Conservation (phyloP, 495 filamentous ascomycete genomes). For the Cladorrhinum samala region DNA sequence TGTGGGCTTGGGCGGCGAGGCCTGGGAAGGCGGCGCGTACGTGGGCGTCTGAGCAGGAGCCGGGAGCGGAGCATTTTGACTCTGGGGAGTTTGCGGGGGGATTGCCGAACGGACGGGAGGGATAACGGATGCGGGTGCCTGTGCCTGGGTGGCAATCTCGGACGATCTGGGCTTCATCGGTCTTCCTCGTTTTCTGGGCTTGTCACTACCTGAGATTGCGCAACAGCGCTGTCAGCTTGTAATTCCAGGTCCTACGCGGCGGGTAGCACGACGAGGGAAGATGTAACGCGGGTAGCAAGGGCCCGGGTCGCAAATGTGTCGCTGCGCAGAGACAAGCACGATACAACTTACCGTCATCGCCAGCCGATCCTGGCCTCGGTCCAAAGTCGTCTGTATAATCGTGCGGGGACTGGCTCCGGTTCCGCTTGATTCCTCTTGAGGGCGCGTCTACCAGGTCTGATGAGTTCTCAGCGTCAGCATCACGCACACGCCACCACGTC, state of each 20-base stretch:
- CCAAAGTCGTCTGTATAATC: slow-evolving; percentile 51
- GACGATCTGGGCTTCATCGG: slow-evolving; percentile 60
- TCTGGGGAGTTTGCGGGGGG: slow-evolving; percentile 71
- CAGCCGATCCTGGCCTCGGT: slow-evolving; percentile 50
- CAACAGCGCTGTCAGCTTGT: slow-evolving; percentile 35
- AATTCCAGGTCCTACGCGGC: slow-evolving; percentile 17
- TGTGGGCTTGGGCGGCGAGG: slow-evolving; percentile 75
- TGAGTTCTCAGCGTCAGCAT: slow-evolving; percentile 21
- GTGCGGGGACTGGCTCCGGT: slow-evolving; percentile 90
- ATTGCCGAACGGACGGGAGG: slow-evolving; percentile 34
- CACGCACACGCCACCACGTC: not conserved
- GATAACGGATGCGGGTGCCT: slow-evolving; percentile 35
- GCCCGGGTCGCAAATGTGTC: slow-evolving; percentile 13
- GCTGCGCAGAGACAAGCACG: slow-evolving; percentile 32
- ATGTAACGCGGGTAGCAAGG: slow-evolving; percentile 26
- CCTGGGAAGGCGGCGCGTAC: slow-evolving; percentile 53
- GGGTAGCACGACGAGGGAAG: slow-evolving; percentile 31
- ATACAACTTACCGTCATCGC: slow-evolving; percentile 77
- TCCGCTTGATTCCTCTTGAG: slow-evolving; percentile 81
- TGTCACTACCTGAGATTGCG: slow-evolving; percentile 44
- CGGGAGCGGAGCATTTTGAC: slow-evolving; percentile 61
- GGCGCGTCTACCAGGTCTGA: slow-evolving; percentile 34
- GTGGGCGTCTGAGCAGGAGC: slow-evolving; percentile 54
- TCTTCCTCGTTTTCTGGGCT: slow-evolving; percentile 80
- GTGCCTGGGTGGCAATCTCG: slow-evolving; percentile 48